Evolutionary conservation across 768 basidiomycete species (phyloP), one percentile per base, ranked within the genome.

Genomic region (Phaeotremella fagi): DNA sequence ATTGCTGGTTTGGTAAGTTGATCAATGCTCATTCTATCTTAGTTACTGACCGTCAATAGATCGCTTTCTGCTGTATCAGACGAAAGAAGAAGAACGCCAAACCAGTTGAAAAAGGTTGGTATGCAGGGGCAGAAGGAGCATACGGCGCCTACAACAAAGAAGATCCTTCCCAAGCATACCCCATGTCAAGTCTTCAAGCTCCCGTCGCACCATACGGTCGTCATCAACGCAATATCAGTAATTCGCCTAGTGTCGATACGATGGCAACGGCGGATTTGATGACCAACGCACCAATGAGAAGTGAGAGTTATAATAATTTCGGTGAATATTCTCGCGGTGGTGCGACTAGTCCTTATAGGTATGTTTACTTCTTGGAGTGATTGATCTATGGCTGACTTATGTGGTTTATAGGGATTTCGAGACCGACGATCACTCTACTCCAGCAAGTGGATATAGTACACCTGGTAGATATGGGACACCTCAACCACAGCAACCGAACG

Each of bases 51-150:
- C 37, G n/a, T 25, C 20, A 24, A 50, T 18, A 58, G 52, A 49
- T 61, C 37, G 52, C 55, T 5, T 64, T 68, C 60, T 68, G 52
- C 55, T 61, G 60, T 36, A 24, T 68, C 16, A 50, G 55, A 47
- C 53, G 50, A 49, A 61, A 55, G 57, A 61, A 52, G 54, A 57
- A 27, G 33, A 57, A 49, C 14, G 26, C 46, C 4, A 52, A 46
- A 31, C 27, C 46, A n/a, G 29, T 33, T 29, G 59, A 60, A 28
- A 57, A 57, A 26, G 59, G 59, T 5, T 62, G 55, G 54, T 66
- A 66, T 33, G 22, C 24, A 15, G 31, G 50, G 29, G 29, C 18
- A n/a, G 42, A 25, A 29, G 41, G 50, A 26, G 9, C 41, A 33
- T 33, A 33, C 31, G 31, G 31, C 28, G 16, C 45, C 55, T 53